Conservation (phyloP, 352 stramenopile genomes). For the Phytophthora citrophthora region DNA sequence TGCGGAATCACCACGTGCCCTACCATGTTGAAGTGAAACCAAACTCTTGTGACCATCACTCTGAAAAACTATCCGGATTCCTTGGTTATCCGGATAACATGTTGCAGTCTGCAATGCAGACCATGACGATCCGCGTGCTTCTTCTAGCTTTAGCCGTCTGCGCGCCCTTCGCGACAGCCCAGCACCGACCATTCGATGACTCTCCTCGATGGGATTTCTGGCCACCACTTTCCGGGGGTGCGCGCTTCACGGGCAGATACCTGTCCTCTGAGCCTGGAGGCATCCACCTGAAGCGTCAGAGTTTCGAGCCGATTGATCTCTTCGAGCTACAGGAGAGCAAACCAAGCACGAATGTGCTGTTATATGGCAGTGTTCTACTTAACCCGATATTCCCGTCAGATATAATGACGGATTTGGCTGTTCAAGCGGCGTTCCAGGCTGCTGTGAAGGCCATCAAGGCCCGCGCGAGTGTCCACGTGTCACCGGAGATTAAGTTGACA, state of each 20-base stretch:
- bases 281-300: constrained; percentile 50
- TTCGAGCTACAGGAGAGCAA: constrained; percentile 49
- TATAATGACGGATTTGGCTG: constrained; percentile 39
- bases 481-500: constrained; percentile 37
- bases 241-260: constrained; percentile 67
- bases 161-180: background rate
- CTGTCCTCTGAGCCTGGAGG: constrained; percentile 56
- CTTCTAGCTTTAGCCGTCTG: constrained; percentile 3
- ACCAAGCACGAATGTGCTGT: constrained; percentile 41
- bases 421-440: constrained; percentile 53
- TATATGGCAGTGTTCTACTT: constrained; percentile 73
- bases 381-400: constrained; percentile 39
- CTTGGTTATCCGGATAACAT: constrained; percentile 1
- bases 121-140: constrained; percentile 1
- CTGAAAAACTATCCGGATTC: constrained; percentile 1
- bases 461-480: constrained; percentile 47
- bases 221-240: constrained; percentile 47
- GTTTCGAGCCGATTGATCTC: constrained; percentile 64
- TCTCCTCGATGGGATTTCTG: constrained; percentile 76
- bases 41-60: constrained; percentile 30
- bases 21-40: constrained; percentile 32
- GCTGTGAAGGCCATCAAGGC: constrained; percentile 47
- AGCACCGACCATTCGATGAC: constrained; percentile 5
- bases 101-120: background rate
- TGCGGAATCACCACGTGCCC: constrained; percentile 30